These are phyloP conservation scores for Udeniomyces megalosporus DNA, from an alignment of 768 basidiomycete species.

Conservation along the genomic window DNA sequence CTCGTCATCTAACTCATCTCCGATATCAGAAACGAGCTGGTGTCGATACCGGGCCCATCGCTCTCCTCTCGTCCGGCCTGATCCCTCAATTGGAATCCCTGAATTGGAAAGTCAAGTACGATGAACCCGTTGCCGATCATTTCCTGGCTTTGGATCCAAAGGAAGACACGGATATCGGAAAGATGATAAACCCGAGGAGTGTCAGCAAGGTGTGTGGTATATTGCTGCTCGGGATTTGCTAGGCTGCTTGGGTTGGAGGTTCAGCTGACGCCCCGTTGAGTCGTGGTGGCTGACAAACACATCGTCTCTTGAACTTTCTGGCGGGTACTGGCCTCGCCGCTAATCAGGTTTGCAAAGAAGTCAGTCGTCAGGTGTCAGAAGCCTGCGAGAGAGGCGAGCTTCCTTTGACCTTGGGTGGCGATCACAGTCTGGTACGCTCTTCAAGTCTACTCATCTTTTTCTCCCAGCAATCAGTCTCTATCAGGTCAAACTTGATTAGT, in stretches of 20 bases:
- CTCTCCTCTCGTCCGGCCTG: constrained; percentile 74
- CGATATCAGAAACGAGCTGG: constrained; percentile 48
- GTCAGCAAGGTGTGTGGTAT: constrained; percentile 76
- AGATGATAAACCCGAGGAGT: constrained; percentile 73
- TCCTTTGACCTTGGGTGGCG: constrained; percentile 83
- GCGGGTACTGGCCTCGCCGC: too few relatives aligned
- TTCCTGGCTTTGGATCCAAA: constrained; percentile 45
- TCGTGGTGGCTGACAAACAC: too few relatives aligned
- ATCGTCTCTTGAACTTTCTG: too few relatives aligned
- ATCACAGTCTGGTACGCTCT: constrained; percentile 82
- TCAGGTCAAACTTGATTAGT: neutral
- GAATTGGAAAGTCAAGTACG: constrained; percentile 79
- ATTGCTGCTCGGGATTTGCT: too few relatives aligned
- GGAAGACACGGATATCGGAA: constrained; percentile 66
- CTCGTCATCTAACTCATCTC: too few relatives aligned
- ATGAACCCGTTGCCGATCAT: constrained; percentile 55
- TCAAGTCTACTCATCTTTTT: constrained; percentile 11
- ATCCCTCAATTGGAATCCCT: constrained; percentile 55
- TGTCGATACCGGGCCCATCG: constrained; percentile 61
- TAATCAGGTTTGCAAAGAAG: constrained; percentile 47
- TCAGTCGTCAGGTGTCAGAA: constrained; percentile 56
- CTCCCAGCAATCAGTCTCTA: too few relatives aligned
- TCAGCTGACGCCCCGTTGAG: too few relatives aligned
- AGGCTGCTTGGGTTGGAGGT: too few relatives aligned
- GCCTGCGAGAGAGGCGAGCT: constrained; percentile 65